Evolutionary conservation across 2,329 filamentous ascomycete species (phyloP).

Genomic region (Talaromyces sp.): DNA sequence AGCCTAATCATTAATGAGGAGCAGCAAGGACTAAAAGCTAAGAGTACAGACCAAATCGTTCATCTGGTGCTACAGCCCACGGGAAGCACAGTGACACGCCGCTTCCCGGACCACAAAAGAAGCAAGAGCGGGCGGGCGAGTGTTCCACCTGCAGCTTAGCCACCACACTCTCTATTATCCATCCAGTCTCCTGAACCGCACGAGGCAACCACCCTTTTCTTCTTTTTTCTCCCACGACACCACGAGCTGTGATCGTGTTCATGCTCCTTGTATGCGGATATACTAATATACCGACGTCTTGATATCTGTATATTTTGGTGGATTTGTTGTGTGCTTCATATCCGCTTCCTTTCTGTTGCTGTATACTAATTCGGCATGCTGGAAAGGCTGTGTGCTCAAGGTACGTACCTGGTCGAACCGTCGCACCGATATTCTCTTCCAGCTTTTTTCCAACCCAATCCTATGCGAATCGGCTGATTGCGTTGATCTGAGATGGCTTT

Average conservation of each 20-base stretch:
- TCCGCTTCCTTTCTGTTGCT: not conserved
- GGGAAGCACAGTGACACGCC: not conserved
- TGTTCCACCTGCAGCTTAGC: not conserved
- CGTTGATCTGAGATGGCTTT: not conserved
- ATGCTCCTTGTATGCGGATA: too few species aligned
- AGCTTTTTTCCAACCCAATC: not conserved
- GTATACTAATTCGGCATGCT: conserved; percentile 4
- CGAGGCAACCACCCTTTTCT: not conserved
- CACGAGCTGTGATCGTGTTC: too few species aligned
- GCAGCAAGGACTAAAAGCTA: too few species aligned
- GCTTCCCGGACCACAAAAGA: not conserved
- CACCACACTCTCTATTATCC: conserved; percentile 1
- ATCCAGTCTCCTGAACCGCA: conserved; percentile 11
- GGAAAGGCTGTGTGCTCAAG: not conserved
- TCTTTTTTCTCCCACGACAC: not conserved
- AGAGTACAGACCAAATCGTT: too few species aligned
- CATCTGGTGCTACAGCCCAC: not conserved
- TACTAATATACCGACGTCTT: not conserved
- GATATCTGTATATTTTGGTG: not conserved
- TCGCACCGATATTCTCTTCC: not conserved
- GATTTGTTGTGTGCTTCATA: not conserved
- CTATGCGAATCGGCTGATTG: not conserved
- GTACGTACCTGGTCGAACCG: not conserved
- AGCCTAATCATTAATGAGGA: too few species aligned
- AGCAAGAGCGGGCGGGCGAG: conserved; percentile 13